These are phyloP conservation scores for Parasitella parasitica DNA, from an alignment of 371 early-diverging fungal genomes.

Conservation along the genomic window DNA sequence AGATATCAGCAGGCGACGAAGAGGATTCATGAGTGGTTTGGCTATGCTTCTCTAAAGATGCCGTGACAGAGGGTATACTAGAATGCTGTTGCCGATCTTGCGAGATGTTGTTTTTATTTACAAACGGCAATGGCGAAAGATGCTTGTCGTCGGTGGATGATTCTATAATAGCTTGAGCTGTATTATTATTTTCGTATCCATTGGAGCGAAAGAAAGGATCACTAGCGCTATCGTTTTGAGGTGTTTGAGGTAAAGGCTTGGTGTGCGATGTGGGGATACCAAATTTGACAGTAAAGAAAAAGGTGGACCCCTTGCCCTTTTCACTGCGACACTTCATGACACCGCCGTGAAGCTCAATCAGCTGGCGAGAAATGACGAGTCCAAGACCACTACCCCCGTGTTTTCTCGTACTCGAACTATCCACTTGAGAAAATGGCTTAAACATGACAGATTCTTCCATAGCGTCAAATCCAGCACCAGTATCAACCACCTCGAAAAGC, in stretches of 20 bases:
- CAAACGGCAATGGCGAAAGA: constrained; percentile 9
- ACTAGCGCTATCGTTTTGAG: constrained; percentile 44
- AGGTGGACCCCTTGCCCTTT: constrained; percentile 63
- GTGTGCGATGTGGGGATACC: constrained; percentile 48
- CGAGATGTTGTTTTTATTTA: constrained; percentile 2
- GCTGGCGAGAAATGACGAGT: constrained; percentile 58
- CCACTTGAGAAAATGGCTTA: constrained; percentile 69
- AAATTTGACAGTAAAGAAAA: constrained; percentile 62
- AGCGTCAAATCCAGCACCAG: constrained; percentile 65
- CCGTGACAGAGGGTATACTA: constrained; percentile 25
- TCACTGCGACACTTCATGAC: constrained; percentile 56
- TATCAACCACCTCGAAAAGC: constrained; percentile 65
- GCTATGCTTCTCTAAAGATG: constrained; percentile 26
- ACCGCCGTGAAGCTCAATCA: constrained; percentile 67
- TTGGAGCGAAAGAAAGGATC: constrained; percentile 50
- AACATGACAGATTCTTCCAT: constrained; percentile 66
- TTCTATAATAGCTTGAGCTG: constrained; percentile 1
- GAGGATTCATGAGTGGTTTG: constrained; percentile 1
- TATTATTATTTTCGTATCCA: constrained; percentile 25
- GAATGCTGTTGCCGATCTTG: background rate
- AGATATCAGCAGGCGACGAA: constrained; percentile 22
- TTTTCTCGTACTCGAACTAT: constrained; percentile 66
- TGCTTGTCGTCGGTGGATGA: background rate
- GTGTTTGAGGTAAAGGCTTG: constrained; percentile 55
- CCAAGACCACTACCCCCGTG: constrained; percentile 71